Base-by-base conservation (phyloP, 1,284 basidiomycete genomes). In the Neonothopanus nambi region DNA sequence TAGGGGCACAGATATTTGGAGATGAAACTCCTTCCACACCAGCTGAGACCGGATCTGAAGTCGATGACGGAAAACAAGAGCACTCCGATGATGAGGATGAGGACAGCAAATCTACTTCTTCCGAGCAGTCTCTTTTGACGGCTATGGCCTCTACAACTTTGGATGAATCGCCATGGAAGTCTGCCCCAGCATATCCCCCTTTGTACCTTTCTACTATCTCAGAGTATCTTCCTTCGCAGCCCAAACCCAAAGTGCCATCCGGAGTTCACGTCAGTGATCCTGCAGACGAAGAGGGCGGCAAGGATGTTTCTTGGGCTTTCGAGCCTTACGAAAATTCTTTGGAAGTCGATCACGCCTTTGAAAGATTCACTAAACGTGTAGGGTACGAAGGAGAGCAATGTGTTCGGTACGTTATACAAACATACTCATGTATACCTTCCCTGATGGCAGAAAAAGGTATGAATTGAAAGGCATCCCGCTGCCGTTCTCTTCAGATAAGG, bases 241-340 rank as follows among this genome's bases (percentile, higher is more conserved):
- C 78, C 20, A 82, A 82, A 63, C n/a, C 68, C 23, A 83, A 80
- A 57, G 58, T 76, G 0, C 68, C 76, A 0, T 59, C 74, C 1
- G 70, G 67, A 24, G 69, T 69, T 6, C 67, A 70, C 7, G 61
- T 77, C 12, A 68, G 70, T 11, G 79, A 80, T 51, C 58, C 67
- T 15, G 38, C 57, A 5, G 76, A 75, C 70, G 68, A 36, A 66
- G 63, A 26, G 75, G 69, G 69, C 11, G 67, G 68, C 49, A 81
- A 79, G 51, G 76, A 76, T 45, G 66, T 73, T 6, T 73, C 70
- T 1, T 91, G 86, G 87, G 70, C 72, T 3, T 70, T 79, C 8
- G 91, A 94, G 67, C 74, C 77, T 13, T 94, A 91, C 62, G 91
- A 93, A 67, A 84, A 89, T 63, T 89, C 89, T 30, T 65, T 87